A percentile compares a stretch with the other conserved stretches of the same genome.
These are phyloP conservation scores for Exophiala calicioides DNA, from an alignment of 2,329 filamentous ascomycete genomes.

Conservation along the genomic window DNA sequence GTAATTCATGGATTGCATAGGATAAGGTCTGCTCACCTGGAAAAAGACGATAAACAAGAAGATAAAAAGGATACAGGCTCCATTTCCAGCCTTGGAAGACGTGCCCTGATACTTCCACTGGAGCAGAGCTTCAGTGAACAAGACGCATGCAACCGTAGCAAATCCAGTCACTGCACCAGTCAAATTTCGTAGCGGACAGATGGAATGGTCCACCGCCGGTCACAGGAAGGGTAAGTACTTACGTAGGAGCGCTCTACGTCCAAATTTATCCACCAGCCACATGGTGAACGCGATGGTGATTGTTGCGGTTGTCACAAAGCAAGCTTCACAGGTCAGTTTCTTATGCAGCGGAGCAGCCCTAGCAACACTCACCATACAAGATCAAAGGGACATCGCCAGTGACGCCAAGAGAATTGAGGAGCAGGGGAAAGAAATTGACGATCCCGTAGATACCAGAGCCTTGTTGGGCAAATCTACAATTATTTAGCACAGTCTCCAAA, in stretches of 20 bases:
- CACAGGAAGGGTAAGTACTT: not conserved
- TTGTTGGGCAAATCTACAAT: slow-evolving; percentile 24
- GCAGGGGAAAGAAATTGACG: slow-evolving; percentile 43
- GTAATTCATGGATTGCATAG: too few relatives aligned
- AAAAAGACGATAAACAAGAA: slow-evolving; percentile 44
- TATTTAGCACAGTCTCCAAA: slow-evolving; percentile 27
- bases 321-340: not conserved
- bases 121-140: slow-evolving; percentile 14
- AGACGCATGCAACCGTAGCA: not conserved
- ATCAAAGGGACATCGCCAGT: slow-evolving; percentile 43
- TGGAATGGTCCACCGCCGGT: too few relatives aligned
- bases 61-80: slow-evolving; percentile 42
- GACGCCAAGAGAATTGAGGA: slow-evolving; percentile 40
- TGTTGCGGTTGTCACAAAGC: slow-evolving; percentile 45
- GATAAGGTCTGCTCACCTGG: too few relatives aligned
- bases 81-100: slow-evolving; percentile 36
- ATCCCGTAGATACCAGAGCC: slow-evolving; percentile 34
- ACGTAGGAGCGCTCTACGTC: slow-evolving; percentile 51
- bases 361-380: slow-evolving; percentile 34
- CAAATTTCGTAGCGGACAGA: not conserved
- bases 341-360: not conserved
- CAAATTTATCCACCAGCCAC: slow-evolving; percentile 69
- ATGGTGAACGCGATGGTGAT: slow-evolving; percentile 64
- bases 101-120: slow-evolving; percentile 34
- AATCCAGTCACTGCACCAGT: slow-evolving; percentile 6